Conservation (phyloP, 768 basidiomycete genomes). For the Leucosporidium creatinivorum region DNA sequence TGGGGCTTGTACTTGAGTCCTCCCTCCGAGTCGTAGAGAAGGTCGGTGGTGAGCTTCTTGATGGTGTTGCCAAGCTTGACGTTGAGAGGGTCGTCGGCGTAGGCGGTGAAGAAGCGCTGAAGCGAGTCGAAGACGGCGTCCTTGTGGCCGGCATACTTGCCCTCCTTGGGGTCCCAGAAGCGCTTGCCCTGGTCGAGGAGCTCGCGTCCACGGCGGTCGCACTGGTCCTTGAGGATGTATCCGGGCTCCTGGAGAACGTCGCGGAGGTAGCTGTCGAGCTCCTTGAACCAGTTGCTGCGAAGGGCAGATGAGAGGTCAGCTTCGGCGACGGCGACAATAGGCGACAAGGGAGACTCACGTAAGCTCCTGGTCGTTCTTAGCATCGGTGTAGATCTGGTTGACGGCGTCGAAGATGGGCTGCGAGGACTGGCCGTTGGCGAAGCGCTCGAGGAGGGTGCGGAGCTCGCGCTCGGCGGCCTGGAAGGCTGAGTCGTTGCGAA, state of each 20-base stretch:
- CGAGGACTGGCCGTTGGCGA: slow-evolving; percentile 68
- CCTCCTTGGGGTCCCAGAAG: slow-evolving; percentile 59
- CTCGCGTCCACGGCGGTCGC: slow-evolving; percentile 55
- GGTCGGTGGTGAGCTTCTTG: slow-evolving; percentile 56
- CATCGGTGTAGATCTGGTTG: slow-evolving; percentile 64
- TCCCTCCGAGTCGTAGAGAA: slow-evolving; percentile 77
- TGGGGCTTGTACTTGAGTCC: slow-evolving; percentile 78
- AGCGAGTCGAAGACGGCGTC: slow-evolving; percentile 67
- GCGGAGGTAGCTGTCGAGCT: slow-evolving; percentile 36
- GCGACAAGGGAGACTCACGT: slow-evolving; percentile 42
- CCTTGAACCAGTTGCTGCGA: slow-evolving; percentile 30
- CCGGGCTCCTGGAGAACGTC: slow-evolving; percentile 37
- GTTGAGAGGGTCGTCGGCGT: slow-evolving; percentile 80
- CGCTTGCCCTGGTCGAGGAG: slow-evolving; percentile 63
- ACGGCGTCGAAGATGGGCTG: slow-evolving; percentile 62
- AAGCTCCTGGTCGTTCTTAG: slow-evolving; percentile 65
- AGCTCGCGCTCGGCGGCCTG: slow-evolving; percentile 47
- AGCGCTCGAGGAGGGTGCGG: slow-evolving; percentile 78
- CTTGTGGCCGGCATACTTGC: slow-evolving; percentile 67
- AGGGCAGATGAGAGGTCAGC: not conserved
- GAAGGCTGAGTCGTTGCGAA: slow-evolving; percentile 53
- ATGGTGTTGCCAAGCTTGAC: slow-evolving; percentile 62
- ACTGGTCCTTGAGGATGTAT: slow-evolving; percentile 73
- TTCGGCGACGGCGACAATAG: not conserved
- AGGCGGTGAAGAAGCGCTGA: slow-evolving; percentile 71